phyloP scores from a whole-genome alignment of 495 filamentous ascomycete species.

The Penicillium lividum region DNA sequence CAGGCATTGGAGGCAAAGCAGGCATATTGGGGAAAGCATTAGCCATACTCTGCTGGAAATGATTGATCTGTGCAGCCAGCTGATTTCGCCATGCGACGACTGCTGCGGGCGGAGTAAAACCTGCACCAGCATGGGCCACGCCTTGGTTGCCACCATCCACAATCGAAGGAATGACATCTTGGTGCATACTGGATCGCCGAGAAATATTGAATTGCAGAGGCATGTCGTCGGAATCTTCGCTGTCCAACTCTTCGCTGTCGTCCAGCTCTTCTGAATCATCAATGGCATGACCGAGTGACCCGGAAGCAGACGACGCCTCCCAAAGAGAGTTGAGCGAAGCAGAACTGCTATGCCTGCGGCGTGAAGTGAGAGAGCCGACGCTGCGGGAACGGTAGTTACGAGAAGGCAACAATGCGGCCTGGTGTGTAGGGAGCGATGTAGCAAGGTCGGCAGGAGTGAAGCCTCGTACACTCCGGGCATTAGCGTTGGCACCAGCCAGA shows the following conservation, averaged over 20 bases:
- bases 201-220: constrained; percentile 46
- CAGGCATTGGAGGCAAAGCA: constrained; percentile 57
- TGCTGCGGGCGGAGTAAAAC: constrained; percentile 59
- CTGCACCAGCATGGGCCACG: constrained; percentile 30
- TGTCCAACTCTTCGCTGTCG: constrained; percentile 42
- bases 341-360: constrained; percentile 66
- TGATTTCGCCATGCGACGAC: constrained; percentile 76
- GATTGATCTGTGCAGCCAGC: constrained; percentile 73
- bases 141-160: constrained; percentile 28
- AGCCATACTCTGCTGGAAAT: constrained; percentile 72
- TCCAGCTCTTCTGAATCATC: constrained; percentile 44
- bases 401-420: constrained; percentile 55
- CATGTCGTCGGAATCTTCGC: constrained; percentile 41
- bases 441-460: constrained; percentile 74
- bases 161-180: constrained; percentile 30
- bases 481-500: constrained; percentile 69
- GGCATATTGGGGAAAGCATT: constrained; percentile 70
- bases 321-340: constrained; percentile 65
- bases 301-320: constrained; percentile 51
- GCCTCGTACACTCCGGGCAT: constrained; percentile 67
- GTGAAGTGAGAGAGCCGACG: constrained; percentile 53
- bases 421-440: constrained; percentile 56
- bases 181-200: constrained; percentile 46
- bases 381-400: constrained; percentile 59
- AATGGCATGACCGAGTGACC: constrained; percentile 41